Evolutionary conservation across 306 rosid species (phyloP).

Genomic region (Senna tora): DNA sequence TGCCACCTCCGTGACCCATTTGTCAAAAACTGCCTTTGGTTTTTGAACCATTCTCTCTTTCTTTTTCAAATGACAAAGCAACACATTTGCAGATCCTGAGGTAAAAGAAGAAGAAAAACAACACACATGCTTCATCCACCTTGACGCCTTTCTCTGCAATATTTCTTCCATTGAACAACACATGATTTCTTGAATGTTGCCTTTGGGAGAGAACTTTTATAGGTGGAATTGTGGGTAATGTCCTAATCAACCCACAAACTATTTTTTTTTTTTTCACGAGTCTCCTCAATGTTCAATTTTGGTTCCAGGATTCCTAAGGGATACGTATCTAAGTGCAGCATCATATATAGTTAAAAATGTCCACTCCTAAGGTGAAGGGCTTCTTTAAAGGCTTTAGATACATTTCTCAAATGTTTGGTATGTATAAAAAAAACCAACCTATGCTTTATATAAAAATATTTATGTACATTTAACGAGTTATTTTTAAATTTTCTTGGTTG

Average conservation of each 20-base stretch:
- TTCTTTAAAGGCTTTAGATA: conserved; percentile 81
- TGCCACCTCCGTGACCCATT: conserved; percentile 46
- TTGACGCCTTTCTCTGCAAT: conserved; percentile 39
- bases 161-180: conserved; percentile 25
- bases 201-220: conserved; percentile 24
- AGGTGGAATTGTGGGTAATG: conserved; percentile 21
- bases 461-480: neutral
- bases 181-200: conserved; percentile 38
- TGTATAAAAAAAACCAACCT: too few relatives aligned
- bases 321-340: neutral
- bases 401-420: conserved; percentile 90
- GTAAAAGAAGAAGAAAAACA: neutral
- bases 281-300: conserved; percentile 35
- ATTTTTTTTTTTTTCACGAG: neutral
- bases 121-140: neutral
- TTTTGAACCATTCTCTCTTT: conserved; percentile 48
- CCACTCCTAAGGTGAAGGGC: conserved; percentile 77
- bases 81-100: neutral
- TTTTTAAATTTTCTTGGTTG: neutral
- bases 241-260: conserved; percentile 1
- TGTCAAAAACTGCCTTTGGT: conserved; percentile 52
- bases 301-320: conserved; percentile 19
- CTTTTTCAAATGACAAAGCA: conserved; percentile 16
- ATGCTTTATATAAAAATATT: neutral
- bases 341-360: conserved; percentile 50